These are phyloP conservation scores for Hordeum pubiflorum DNA, from an alignment of 202 grass and related monocot genomes.

Conservation along the genomic window DNA sequence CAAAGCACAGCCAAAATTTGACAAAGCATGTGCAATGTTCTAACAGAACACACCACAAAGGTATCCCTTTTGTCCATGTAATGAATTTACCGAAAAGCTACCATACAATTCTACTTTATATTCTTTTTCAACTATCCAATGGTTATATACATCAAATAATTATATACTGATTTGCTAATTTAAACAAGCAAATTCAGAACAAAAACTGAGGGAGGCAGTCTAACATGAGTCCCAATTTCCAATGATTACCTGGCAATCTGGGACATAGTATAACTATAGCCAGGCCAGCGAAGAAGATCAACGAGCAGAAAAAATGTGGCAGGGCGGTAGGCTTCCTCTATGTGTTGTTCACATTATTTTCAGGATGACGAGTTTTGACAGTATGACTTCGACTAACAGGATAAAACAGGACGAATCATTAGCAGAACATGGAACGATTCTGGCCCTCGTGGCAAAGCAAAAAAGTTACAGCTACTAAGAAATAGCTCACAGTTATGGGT, in stretches of 20 bases:
- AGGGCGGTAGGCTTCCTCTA: not conserved
- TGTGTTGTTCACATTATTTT: not conserved
- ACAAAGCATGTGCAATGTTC: not conserved
- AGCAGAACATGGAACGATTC: not conserved
- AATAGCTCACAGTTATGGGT: slow-evolving; percentile 1
- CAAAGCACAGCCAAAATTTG: not conserved
- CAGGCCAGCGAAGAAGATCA: not conserved
- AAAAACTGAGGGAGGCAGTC: not conserved
- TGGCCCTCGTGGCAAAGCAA: not conserved
- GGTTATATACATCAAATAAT: not conserved
- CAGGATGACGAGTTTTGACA: not conserved
- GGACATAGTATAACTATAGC: slow-evolving; percentile 14
- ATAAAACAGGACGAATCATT: not conserved
- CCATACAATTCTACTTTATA: not conserved
- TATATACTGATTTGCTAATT: not conserved
- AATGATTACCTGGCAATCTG: not conserved
- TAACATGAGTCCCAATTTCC: not conserved
- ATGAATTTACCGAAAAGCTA: not conserved
- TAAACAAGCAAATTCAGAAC: not conserved
- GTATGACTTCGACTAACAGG: not conserved
- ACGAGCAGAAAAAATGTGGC: not conserved
- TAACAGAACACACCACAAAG: not conserved
- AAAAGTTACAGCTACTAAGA: not conserved
- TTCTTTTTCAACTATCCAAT: not conserved
- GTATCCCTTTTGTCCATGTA: not conserved